Conservation (phyloP, 805 yeast species). For the Priceomyces fermenticarens region DNA sequence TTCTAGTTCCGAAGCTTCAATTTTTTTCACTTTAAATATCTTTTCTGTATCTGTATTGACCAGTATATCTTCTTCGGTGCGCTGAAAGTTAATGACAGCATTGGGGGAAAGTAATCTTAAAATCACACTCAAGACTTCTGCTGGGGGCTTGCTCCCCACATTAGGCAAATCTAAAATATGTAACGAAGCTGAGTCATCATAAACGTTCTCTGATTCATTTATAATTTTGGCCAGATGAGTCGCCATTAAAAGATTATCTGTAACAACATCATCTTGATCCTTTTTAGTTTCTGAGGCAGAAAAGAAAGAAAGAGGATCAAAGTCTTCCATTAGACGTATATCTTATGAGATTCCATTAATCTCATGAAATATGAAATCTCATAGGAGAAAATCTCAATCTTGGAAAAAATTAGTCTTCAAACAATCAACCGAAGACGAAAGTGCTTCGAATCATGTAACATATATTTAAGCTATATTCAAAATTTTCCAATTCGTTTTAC, state of each 20-base stretch:
- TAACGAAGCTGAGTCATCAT: conserved; percentile 29
- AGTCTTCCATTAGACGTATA: conserved; percentile 12
- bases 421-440: too few species aligned
- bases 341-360: too few species aligned
- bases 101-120: conserved; percentile 49
- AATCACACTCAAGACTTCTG: conserved; percentile 39
- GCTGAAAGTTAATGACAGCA: conserved; percentile 48
- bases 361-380: too few species aligned
- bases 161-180: conserved; percentile 62
- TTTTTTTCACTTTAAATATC: conserved; percentile 31
- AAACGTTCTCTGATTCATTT: conserved; percentile 5
- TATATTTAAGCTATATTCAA: too few species aligned
- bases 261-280: neutral
- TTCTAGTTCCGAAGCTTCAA: conserved; percentile 21
- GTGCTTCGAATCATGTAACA: too few species aligned
- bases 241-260: neutral
- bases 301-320: conserved; percentile 41
- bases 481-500: too few species aligned
- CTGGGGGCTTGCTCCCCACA: conserved; percentile 45
- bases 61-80: neutral
- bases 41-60: conserved; percentile 6
- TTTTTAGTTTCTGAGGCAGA: conserved; percentile 19
- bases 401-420: too few species aligned
- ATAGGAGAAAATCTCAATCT: too few species aligned
- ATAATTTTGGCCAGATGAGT: neutral